phyloP scores from a whole-genome alignment of 2,329 filamentous ascomycete species.

The Apiospora saccharicola region DNA sequence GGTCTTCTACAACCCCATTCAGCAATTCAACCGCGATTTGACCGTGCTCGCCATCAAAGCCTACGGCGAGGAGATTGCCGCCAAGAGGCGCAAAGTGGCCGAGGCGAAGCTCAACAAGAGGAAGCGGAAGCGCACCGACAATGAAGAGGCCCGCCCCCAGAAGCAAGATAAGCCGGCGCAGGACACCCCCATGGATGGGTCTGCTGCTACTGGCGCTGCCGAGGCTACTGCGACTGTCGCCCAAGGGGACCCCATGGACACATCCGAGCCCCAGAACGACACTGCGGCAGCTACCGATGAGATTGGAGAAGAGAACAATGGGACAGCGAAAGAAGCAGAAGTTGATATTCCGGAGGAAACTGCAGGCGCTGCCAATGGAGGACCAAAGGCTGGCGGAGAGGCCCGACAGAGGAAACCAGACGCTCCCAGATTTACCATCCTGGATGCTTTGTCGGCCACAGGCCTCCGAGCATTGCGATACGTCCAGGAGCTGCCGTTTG shows the following conservation, averaged over 20 bases:
- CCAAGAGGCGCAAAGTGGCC: slow-evolving; percentile 52
- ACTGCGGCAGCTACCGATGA: neutral
- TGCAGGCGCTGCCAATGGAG: slow-evolving; percentile 26
- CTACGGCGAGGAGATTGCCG: slow-evolving; percentile 75
- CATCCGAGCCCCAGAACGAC: slow-evolving; percentile 24
- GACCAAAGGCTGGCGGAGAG: slow-evolving; percentile 28
- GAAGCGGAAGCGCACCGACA: slow-evolving; percentile 47
- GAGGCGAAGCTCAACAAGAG: slow-evolving; percentile 53
- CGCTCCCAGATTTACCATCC: slow-evolving; percentile 73
- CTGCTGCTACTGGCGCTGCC: slow-evolving; percentile 18
- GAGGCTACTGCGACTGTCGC: neutral
- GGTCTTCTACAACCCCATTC: slow-evolving; percentile 99
- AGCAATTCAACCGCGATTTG: slow-evolving; percentile 97
- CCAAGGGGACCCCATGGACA: slow-evolving; percentile 27
- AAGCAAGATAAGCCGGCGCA: slow-evolving; percentile 35
- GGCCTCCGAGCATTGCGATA: slow-evolving; percentile 92
- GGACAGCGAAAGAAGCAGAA: slow-evolving; percentile 29
- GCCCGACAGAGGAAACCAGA: slow-evolving; percentile 38
- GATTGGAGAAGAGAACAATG: slow-evolving; percentile 19
- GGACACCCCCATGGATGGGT: slow-evolving; percentile 25
- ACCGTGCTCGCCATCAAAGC: slow-evolving; percentile 92
- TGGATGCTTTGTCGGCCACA: slow-evolving; percentile 94
- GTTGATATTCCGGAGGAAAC: slow-evolving; percentile 29
- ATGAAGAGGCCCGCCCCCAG: slow-evolving; percentile 32
- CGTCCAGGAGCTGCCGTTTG: slow-evolving; percentile 86